Conservation (phyloP, 2,329 filamentous ascomycete species). For the Aspergillus oerlinghausenensis region DNA sequence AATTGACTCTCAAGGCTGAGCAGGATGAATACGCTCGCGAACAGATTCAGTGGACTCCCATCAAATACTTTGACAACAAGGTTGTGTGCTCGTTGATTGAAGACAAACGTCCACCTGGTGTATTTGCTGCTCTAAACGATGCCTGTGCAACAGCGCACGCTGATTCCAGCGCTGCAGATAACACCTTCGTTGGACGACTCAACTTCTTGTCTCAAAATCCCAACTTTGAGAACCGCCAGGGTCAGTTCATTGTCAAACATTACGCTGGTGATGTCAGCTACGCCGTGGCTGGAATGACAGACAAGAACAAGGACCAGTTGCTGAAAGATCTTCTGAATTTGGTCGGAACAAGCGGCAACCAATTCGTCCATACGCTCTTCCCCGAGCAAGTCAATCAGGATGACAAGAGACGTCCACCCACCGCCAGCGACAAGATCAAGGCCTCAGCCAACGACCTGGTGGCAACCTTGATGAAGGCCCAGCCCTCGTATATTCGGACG, state of each 20-base stretch:
- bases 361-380: slow-evolving; percentile 83
- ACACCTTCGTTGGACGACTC: slow-evolving; percentile 90
- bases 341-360: slow-evolving; percentile 76
- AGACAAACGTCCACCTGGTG: slow-evolving; percentile 79
- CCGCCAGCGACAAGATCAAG: slow-evolving; percentile 94
- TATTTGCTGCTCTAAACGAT: slow-evolving; percentile 95
- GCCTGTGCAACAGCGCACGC: slow-evolving; percentile 98
- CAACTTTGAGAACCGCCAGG: slow-evolving; percentile 86
- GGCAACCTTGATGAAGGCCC: slow-evolving; percentile 91
- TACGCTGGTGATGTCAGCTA: slow-evolving; percentile 97
- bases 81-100: slow-evolving; percentile 97
- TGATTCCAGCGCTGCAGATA: slow-evolving; percentile 87
- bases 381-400: slow-evolving; percentile 92
- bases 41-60: slow-evolving; percentile 97
- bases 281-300: slow-evolving; percentile 91
- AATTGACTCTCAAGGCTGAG: slow-evolving; percentile 91
- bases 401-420: slow-evolving; percentile 88
- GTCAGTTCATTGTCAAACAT: slow-evolving; percentile 97
- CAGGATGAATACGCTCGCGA: slow-evolving; percentile 96
- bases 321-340: slow-evolving; percentile 90
- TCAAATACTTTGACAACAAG: slow-evolving; percentile 99
- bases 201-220: slow-evolving; percentile 83
- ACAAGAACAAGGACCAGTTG: slow-evolving; percentile 98
- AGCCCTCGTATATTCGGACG: slow-evolving; percentile 95
- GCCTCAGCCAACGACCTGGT: slow-evolving; percentile 91